phyloP scores from a whole-genome alignment of 2,329 filamentous ascomycete genomes.

The Fusarium heterosporum region DNA sequence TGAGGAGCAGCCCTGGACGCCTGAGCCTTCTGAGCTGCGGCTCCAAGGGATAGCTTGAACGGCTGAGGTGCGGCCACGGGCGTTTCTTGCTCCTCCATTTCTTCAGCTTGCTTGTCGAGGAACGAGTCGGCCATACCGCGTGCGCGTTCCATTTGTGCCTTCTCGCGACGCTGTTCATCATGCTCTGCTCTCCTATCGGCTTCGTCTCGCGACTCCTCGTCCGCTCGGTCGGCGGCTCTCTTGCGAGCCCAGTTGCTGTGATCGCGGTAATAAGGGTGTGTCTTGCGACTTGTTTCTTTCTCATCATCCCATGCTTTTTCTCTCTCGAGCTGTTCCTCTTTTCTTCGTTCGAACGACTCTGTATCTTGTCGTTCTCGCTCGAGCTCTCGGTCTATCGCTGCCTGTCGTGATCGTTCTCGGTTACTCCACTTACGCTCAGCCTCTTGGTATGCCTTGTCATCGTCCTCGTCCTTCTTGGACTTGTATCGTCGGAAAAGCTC shows the following conservation, averaged over 20 bases:
- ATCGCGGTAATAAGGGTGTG: constrained; percentile 87
- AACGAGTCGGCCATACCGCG: constrained; percentile 90
- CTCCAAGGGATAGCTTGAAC: constrained; percentile 93
- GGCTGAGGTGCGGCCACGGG: constrained; percentile 71
- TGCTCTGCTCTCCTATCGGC: constrained; percentile 82
- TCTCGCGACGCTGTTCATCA: constrained; percentile 76
- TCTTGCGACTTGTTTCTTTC: constrained; percentile 78
- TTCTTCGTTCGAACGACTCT: constrained; percentile 71
- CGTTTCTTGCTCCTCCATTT: constrained; percentile 68
- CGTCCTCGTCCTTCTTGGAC: constrained; percentile 78
- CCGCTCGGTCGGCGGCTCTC: constrained; percentile 76
- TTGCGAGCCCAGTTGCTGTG: constrained; percentile 87
- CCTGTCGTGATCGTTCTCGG: constrained; percentile 83
- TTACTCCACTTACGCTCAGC: constrained; percentile 92
- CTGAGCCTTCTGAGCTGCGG: constrained; percentile 80
- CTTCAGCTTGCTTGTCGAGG: constrained; percentile 84
- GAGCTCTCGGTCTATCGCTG: constrained; percentile 86
- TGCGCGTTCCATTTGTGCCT: constrained; percentile 80
- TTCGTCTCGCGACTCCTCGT: constrained; percentile 84
- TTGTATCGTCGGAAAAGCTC: constrained; percentile 81
- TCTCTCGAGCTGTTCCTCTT: constrained; percentile 74
- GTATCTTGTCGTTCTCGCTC: constrained; percentile 82
- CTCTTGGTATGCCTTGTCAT: constrained; percentile 84
- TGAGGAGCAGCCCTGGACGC: constrained; percentile 67
- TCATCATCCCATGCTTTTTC: constrained; percentile 89